A percentile compares a stretch with the other conserved stretches of the same genome.
These are phyloP conservation scores for Entomortierella beljakovae DNA, from an alignment of 192 early-diverging fungal genomes.

Conservation along the genomic window DNA sequence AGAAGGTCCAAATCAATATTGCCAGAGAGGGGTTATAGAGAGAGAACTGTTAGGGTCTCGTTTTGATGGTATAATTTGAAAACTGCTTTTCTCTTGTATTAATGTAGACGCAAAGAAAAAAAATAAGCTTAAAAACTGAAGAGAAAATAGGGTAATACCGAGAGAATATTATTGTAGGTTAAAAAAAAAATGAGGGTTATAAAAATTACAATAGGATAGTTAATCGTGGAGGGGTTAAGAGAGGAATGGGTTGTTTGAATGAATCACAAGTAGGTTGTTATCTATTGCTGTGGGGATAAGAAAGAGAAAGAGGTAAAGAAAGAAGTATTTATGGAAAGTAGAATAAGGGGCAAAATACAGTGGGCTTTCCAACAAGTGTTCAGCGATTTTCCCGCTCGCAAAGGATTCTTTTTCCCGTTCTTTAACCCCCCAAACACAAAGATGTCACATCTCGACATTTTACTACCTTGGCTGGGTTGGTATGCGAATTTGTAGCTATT, in stretches of 20 bases:
- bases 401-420: neutral
- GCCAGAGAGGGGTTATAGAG: no score
- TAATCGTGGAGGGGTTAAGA: neutral
- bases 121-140: no score
- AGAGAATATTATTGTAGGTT: neutral
- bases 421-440: neutral
- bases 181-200: neutral
- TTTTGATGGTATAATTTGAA: no score
- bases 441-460: neutral
- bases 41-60: no score
- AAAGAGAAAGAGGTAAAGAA: neutral
- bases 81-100: no score
- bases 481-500: neutral
- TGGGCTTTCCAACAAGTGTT: neutral
- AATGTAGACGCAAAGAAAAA: no score
- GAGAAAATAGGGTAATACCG: no score
- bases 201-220: neutral
- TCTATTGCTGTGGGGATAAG: neutral
- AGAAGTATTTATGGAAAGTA: conserved; percentile 16
- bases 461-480: neutral
- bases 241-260: neutral
- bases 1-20: no score
- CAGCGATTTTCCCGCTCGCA: conserved; percentile 5
- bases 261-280: neutral
- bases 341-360: neutral